Evolutionary conservation across 2,329 filamentous ascomycete species (phyloP), one percentile per base, ranked within the genome.

Genomic region (Chaetomiaceae sp.): DNA sequence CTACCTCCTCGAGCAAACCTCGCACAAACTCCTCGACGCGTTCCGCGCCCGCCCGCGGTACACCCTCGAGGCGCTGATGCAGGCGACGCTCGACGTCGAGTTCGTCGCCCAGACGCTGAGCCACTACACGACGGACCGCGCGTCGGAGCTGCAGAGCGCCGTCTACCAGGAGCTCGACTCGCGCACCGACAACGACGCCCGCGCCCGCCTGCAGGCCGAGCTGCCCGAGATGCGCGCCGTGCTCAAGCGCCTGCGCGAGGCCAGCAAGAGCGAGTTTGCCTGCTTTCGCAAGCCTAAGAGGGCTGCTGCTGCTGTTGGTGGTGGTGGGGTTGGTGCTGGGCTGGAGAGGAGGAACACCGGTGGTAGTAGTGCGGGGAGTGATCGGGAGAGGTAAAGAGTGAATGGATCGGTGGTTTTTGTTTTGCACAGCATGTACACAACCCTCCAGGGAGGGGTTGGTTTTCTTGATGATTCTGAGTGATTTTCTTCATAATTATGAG

Each of bases 41-140:
- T 96, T 97, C 75, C 73, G 72, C 75, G 79, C 66, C 31, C 82
- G 85, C 6, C 68, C 75, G 4, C 75, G 74, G 17, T 97, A 93
- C 70, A 79, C 83, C 1, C 82, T 99, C 0, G 76, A 86, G 5
- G 85, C 87, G 6, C 79, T 99, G 44, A 95, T 97, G 85, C 95
- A 99, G 70, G 95, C 95, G 1, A 99, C 93, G 0, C 81, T 99
- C 1, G 93, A 99, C 64, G 91, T 96, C 1, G 93, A 99, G 69
- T 97, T 99, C 65, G 85, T 97, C 51, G 89, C 91, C 1, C 93
- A 99, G 72, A 96, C 92, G 5, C 78, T 99, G 30, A 87, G 82
- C 54, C 85, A 91, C 60, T 99, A 95, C 68, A 93, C 89, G 0
- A 93, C 89, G 0, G 87, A 95, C 51, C 79, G 82, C 44, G 89